A percentile compares a stretch with the other conserved stretches of the same genome.
Conservation (phyloP, 495 filamentous ascomycete species). For the Sordaria brevicollis region DNA sequence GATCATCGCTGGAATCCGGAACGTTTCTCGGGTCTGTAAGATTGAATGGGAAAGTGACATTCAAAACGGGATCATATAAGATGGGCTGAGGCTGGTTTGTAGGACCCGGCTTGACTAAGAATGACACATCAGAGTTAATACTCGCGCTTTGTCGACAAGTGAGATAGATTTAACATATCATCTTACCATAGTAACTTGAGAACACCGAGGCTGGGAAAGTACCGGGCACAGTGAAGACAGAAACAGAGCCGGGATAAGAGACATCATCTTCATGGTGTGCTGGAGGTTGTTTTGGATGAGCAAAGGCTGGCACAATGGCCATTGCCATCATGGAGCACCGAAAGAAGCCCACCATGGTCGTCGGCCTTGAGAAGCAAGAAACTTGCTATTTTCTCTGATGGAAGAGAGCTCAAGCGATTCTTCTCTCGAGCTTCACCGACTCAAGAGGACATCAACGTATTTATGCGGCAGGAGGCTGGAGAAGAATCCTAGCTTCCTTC, state of each 20-base stretch:
- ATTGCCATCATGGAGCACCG: not conserved
- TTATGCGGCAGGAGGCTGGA: not conserved
- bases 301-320: not conserved
- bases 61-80: slow-evolving; percentile 45
- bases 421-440: not conserved
- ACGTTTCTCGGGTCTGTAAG: slow-evolving; percentile 45
- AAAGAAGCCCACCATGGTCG: not conserved
- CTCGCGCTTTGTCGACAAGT: not conserved
- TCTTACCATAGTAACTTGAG: slow-evolving; percentile 34
- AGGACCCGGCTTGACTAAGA: slow-evolving; percentile 32
- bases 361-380: not conserved
- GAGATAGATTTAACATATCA: not conserved
- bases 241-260: slow-evolving; percentile 7
- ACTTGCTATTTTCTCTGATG: not conserved
- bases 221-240: slow-evolving; percentile 39
- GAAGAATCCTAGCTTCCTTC: not conserved
- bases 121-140: not conserved
- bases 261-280: not conserved
- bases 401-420: not conserved
- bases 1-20: slow-evolving; percentile 38
- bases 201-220: slow-evolving; percentile 47
- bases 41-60: slow-evolving; percentile 46
- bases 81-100: slow-evolving; percentile 49
- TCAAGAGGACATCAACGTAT: not conserved
- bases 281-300: not conserved